phyloP scores from a whole-genome alignment of 202 grass and related monocot species.

The Zoysia matrella region DNA sequence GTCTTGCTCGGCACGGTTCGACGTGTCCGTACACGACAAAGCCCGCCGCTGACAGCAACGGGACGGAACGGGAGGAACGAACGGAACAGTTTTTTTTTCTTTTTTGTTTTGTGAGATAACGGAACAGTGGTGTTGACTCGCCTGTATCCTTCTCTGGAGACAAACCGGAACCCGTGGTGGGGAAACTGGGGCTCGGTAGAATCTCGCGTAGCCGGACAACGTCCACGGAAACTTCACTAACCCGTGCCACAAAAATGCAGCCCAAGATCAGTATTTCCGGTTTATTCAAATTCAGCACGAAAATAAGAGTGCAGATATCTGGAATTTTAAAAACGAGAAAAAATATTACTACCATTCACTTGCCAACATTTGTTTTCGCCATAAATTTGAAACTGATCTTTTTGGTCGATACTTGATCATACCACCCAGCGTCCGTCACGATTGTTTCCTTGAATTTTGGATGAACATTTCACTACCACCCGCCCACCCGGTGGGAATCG shows the following conservation, averaged over 20 bases:
- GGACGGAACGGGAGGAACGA: not conserved
- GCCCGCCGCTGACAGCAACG: not conserved
- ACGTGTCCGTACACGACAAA: conserved; percentile 13
- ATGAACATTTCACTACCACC: no score
- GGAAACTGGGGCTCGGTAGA: not conserved
- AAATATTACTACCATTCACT: not conserved
- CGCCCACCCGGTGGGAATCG: no score
- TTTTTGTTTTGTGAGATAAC: not conserved
- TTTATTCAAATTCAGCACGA: no score
- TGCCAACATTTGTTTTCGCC: not conserved
- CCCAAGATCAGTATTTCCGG: not conserved
- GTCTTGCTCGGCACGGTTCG: conserved; percentile 17
- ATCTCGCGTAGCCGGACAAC: no score
- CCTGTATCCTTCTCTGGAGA: not conserved
- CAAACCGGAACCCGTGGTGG: not conserved
- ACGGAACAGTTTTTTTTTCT: no score
- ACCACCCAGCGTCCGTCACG: not conserved
- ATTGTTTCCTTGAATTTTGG: no score
- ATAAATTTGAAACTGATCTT: not conserved
- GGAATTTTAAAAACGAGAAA: not conserved
- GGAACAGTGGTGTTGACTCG: not conserved
- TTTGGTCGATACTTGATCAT: not conserved
- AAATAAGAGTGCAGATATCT: not conserved
- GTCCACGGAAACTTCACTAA: not conserved
- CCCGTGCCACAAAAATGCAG: not conserved